Base-by-base conservation (phyloP, 106 monocot species). In the Apostasia ramifera region DNA sequence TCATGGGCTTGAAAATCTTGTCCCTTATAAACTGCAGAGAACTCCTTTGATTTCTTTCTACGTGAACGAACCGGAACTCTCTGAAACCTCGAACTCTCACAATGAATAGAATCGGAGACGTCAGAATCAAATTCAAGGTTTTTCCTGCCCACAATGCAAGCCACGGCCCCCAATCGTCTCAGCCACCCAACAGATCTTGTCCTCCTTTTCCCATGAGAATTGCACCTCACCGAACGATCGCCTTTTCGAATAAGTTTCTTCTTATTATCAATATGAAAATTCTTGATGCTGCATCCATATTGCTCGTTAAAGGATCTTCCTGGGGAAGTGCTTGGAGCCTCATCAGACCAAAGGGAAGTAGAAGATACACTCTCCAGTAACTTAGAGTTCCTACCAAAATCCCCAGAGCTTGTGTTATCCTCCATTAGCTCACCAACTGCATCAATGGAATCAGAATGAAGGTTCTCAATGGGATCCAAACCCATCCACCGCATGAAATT, bases 1-100 rank as follows among this genome's bases (percentile, higher is more conserved):
- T 85, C 66, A 71, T 97, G 97, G 9, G 89, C 92, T 69, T 78
- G 79, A 63, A 97, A 72, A 14, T 85, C 86, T 73, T 92, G 89
- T 37, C 78, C 77, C 56, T 38, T 83, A 70, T 84, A 85, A n/a
- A 92, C 78, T 10, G 86, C 89, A 14, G 97, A 88, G 57, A 97
- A 84, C 63, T 97, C 92, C 78, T 81, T 95, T 13, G 60, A 78
- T 55, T 59, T 70, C 76, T 89, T 95, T 73, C 63, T 84, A 26
- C 63, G 61, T 5, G 68, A 48, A 38, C 61, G 79, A 4, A 91
- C 91, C 53, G 73, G 91, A 70, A 95, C 70, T 80, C 73, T 83
- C 12, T 70, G 70, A 62, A 76, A 12, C 12, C 14, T 76, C 8
- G 52, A 13, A 5, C 57, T 70, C 7, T 40, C 41, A 49, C 47